These are phyloP conservation scores for Arachnomyces sp. DNA, from an alignment of 2,329 filamentous ascomycete species.

Conservation along the genomic window DNA sequence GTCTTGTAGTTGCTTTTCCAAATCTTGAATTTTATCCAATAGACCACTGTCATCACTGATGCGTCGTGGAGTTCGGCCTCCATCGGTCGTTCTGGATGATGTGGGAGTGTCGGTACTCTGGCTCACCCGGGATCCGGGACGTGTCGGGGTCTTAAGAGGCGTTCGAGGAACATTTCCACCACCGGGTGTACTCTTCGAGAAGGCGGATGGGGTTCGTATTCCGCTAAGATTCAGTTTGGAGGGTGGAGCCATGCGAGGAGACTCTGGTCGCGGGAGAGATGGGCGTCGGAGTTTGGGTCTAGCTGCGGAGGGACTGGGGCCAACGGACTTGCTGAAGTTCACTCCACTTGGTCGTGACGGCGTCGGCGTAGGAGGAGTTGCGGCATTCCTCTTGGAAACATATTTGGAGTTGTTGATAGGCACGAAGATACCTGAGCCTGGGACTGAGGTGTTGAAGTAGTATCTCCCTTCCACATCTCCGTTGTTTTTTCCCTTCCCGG, in stretches of 20 bases:
- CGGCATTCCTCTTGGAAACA: conserved; percentile 55
- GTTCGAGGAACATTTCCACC: conserved; percentile 41
- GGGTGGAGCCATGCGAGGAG: conserved; percentile 56
- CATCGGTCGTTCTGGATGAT: neutral
- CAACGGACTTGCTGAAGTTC: conserved; percentile 84
- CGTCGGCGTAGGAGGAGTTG: conserved; percentile 62
- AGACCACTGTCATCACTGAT: conserved; percentile 18
- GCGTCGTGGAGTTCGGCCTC: no score
- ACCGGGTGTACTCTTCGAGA: conserved; percentile 19
- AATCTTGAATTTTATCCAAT: conserved; percentile 65
- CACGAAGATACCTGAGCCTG: conserved; percentile 87
- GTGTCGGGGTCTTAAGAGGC: conserved; percentile 31
- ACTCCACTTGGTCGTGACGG: conserved; percentile 56
- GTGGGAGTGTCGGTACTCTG: neutral
- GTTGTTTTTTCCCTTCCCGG: conserved; percentile 81
- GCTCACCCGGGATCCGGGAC: conserved; percentile 11
- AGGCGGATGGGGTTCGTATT: conserved; percentile 49
- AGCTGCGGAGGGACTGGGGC: conserved; percentile 64
- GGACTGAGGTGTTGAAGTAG: conserved; percentile 74
- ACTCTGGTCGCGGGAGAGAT: conserved; percentile 81
- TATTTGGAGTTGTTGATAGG: conserved; percentile 68
- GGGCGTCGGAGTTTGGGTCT: conserved; percentile 60
- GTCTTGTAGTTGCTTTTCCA: conserved; percentile 70
- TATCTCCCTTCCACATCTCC: conserved; percentile 81
- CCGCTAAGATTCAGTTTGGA: conserved; percentile 48